Base-by-base conservation (phyloP, 106 monocot species). In the Phalaenopsis aphrodite region DNA sequence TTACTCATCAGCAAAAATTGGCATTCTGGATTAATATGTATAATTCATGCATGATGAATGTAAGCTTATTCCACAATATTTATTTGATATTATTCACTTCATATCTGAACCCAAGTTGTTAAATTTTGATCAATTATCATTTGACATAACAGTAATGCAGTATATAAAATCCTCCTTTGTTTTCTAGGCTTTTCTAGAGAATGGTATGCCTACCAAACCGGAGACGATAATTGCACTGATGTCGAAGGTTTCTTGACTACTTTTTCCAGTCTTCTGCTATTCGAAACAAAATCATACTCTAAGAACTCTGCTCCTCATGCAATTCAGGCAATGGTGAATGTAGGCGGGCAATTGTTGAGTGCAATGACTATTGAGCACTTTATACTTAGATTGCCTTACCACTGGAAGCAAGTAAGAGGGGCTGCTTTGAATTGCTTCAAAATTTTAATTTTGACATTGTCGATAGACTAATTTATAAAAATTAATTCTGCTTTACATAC, bases 11-110 rank as follows among this genome's bases (percentile, higher is more conserved):
- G 75, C 87, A 92, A 75, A 97, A 97, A 77, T 90, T 97, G 80
- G 97, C 97, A 43, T 97, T 97, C 80, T 97, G 97, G 97, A 92
- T 94, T 72, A 97, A 97, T 82, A 83, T 94, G 61, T 97, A 97
- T 64, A 97, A 97, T 82, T 90, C 94, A 18, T 94, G 97, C 91
- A 90, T 97, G 90, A 92, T 97, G 94, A 97, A 97, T 88, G 97
- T 97, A 87, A 76, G 87, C 16, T 80, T 48, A 24, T 52, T 52
- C 52, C 12, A 3, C 15, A 10, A 52, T 10, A 52, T 52, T 52
- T 52, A 14, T 52, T 52, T 14, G 14, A 52, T 52, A 52, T 0
- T 52, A 52, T 52, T 52, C 14, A 14, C 52, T 52, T 12, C 52
- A 52, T 12, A 10, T 52, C 52, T 52, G 7, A 48, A 8, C 48